These are phyloP conservation scores for Beta corolliflora DNA, from an alignment of 179 eudicot species.

Conservation along the genomic window DNA sequence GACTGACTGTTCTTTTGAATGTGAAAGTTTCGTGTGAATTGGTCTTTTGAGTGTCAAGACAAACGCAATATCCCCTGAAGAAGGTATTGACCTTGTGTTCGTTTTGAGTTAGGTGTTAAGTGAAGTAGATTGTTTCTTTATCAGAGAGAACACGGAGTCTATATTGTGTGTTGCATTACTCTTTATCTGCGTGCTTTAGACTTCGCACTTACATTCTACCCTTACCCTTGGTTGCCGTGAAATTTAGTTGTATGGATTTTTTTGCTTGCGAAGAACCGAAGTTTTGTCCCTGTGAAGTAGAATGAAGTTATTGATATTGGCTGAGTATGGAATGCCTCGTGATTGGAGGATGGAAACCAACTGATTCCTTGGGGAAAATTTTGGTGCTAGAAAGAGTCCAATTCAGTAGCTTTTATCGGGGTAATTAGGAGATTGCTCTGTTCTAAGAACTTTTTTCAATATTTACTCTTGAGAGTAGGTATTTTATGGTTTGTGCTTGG, in stretches of 20 bases:
- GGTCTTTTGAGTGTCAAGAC: neutral
- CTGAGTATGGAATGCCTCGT: neutral
- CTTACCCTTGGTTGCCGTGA: neutral
- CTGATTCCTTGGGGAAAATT: neutral
- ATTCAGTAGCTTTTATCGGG: neutral
- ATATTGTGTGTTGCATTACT: neutral
- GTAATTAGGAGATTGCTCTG: neutral
- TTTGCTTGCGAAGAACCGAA: neutral
- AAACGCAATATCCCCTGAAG: neutral
- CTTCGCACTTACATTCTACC: neutral
- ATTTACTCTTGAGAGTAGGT: neutral
- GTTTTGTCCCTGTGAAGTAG: neutral
- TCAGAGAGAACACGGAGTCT: neutral
- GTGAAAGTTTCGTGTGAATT: neutral
- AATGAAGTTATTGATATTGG: neutral
- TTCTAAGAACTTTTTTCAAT: neutral
- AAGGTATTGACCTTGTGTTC: neutral
- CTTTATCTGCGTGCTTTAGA: neutral
- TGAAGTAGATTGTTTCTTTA: neutral
- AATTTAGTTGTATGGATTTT: neutral
- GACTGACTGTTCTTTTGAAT: neutral
- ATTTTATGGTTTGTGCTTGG: neutral
- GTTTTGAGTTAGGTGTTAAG: neutral
- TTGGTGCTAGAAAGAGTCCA: neutral
- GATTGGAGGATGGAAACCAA: neutral